Evolutionary conservation across 306 rosid genomes (phyloP), one percentile per base, ranked within the genome.

Genomic region (Prunus fruticosa): DNA sequence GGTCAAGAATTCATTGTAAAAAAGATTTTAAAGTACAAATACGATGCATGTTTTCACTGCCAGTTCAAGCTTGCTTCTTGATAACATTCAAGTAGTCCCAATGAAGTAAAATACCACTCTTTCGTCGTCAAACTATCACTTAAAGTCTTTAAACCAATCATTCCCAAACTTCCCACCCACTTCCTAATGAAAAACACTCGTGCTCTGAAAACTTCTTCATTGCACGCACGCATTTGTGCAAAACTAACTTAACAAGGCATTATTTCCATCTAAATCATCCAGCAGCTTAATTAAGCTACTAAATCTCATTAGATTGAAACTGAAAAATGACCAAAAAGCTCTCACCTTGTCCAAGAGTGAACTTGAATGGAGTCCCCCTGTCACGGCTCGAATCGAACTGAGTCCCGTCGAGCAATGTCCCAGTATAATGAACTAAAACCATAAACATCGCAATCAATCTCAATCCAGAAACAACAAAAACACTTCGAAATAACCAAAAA

Each of bases 341-440:
- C 88, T 80, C 41, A 95, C 98, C 98, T 84, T 89, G 98, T 43
- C 98, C 98, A 27, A 95, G 98, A n/a, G 96, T 90, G 79, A 95
- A 95, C 84, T 79, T 89, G 82, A 95, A 92, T 5, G 97, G 91
- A 4, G 83, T 84, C 25, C 83, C 95, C 30, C 83, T 76, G 47
- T 92, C 96, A 25, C 97, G 92, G 87, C 97, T 95, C 6, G 98
- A 95, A 89, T 95, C 98, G 70, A 95, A 95, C 82, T 87, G 77
- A 0, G 98, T 89, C 64, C 98, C 97, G 80, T 95, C 97, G 22
- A 90, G 93, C 84, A 95, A 64, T 16, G 97, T 95, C 34, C 97
- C 98, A 25, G 96, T 92, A 57, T 95, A 95, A 67, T 95, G 98
- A 79, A 95, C 98, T 95, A 63, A 70, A 3, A 23, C 54, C 27